phyloP scores from a whole-genome alignment of 306 rosid species.

The Cucurbita argyrosperma region DNA sequence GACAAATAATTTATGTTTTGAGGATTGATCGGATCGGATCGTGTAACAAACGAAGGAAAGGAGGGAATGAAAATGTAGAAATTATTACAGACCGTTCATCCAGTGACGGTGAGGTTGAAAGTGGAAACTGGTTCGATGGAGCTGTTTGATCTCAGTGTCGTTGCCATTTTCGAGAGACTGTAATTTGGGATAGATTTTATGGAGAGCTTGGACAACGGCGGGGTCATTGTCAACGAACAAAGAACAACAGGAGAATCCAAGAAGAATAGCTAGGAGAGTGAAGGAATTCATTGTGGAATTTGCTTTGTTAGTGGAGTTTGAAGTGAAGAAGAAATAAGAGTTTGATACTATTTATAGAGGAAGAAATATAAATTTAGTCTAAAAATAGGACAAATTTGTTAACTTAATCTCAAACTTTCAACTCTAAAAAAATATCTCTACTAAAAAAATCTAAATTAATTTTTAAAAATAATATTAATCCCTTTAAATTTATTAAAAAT shows the following conservation, averaged over 20 bases:
- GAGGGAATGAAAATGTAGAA: neutral
- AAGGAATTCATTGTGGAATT: constrained; percentile 7
- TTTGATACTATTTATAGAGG: too few relatives aligned
- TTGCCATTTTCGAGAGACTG: constrained; percentile 20
- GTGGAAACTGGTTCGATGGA: constrained; percentile 54
- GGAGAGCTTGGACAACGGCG: constrained; percentile 36
- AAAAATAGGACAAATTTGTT: too few relatives aligned
- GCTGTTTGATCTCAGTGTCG: neutral
- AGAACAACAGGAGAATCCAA: constrained; percentile 12
- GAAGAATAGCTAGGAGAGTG: constrained; percentile 2
- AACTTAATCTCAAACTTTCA: too few relatives aligned
- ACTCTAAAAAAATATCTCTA: constrained; percentile 14
- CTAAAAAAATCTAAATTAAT: too few relatives aligned
- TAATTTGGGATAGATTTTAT: constrained; percentile 18
- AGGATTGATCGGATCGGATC: too few relatives aligned
- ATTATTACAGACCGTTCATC: constrained; percentile 48
- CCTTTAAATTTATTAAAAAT: too few relatives aligned
- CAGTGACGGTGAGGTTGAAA: constrained; percentile 68
- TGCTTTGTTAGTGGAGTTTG: neutral
- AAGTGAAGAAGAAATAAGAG: too few relatives aligned
- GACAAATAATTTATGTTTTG: too few relatives aligned
- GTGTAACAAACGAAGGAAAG: too few relatives aligned
- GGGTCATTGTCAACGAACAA: constrained; percentile 17
- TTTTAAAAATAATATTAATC: too few relatives aligned
- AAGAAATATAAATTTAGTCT: too few relatives aligned